Conservation (phyloP, 2,329 filamentous ascomycete species). For the Penicillium frequentans region DNA sequence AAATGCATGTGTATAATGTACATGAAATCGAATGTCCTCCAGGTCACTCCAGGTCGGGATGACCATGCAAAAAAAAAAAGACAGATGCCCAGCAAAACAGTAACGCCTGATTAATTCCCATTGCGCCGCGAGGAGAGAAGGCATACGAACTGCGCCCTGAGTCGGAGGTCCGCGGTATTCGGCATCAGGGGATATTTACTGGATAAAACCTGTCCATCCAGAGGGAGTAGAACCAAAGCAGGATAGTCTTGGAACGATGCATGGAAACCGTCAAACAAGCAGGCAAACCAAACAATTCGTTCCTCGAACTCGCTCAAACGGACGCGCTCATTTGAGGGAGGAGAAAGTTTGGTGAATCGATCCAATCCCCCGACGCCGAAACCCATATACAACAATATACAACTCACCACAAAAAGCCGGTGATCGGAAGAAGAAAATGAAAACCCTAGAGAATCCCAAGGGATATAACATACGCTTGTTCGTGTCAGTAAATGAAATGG, state of each 20-base stretch:
- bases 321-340: neutral
- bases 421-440: neutral
- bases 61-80: slow-evolving; percentile 21
- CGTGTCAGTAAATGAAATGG: neutral
- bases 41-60: slow-evolving; percentile 12
- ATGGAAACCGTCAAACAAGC: neutral
- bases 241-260: neutral
- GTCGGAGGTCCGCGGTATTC: neutral
- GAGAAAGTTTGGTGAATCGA: neutral
- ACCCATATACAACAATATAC: slow-evolving; percentile 22
- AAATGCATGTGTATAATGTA: slow-evolving; percentile 23
- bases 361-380: slow-evolving; percentile 11
- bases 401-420: neutral
- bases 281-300: neutral
- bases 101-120: slow-evolving; percentile 17
- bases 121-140: slow-evolving; percentile 22
- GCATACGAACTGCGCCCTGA: slow-evolving; percentile 2
- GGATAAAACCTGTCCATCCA: neutral
- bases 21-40: slow-evolving; percentile 19
- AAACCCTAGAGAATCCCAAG: neutral
- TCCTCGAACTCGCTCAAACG: neutral
- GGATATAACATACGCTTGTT: neutral
- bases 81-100: slow-evolving; percentile 21
- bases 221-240: neutral
- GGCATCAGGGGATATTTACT: neutral